Conservation (phyloP, 140 eudicot species). For the Anethum foeniculum region DNA sequence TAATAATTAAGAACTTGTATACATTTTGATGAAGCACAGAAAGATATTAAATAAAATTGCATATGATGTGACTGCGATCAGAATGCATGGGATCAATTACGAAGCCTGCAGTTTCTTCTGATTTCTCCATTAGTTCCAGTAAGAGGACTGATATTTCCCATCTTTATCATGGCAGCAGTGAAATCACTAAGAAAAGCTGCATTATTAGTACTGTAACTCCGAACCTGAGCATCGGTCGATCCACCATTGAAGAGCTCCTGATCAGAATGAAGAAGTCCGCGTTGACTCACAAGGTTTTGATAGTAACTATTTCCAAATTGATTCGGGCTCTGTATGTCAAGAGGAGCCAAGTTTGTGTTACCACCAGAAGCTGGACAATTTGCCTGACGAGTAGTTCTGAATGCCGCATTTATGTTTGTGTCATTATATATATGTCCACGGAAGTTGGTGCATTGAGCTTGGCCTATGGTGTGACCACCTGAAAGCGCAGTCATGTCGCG, state of each 20-base stretch:
- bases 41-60: background rate
- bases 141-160: slow-evolving; percentile 9
- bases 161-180: slow-evolving; percentile 2
- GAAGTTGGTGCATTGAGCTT: slow-evolving; percentile 2
- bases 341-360: slow-evolving; percentile 25
- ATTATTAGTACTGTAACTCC: background rate
- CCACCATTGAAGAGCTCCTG: slow-evolving; percentile 12
- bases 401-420: background rate
- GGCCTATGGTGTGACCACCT: slow-evolving; percentile 29
- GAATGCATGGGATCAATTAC: background rate
- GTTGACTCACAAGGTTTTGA: slow-evolving; percentile 5
- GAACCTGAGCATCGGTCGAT: background rate
- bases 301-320: background rate
- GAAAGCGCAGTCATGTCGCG: slow-evolving; percentile 67
- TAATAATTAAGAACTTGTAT: background rate
- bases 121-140: slow-evolving; percentile 7
- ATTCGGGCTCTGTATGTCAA: background rate
- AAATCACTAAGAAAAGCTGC: slow-evolving; percentile 9
- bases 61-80: background rate
- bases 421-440: slow-evolving; percentile 1
- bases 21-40: background rate
- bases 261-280: slow-evolving; percentile 10
- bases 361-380: slow-evolving; percentile 36
- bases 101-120: slow-evolving; percentile 3
- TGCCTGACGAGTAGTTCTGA: background rate